phyloP scores from a whole-genome alignment of 768 basidiomycete species.

The Inosperma sp. region DNA sequence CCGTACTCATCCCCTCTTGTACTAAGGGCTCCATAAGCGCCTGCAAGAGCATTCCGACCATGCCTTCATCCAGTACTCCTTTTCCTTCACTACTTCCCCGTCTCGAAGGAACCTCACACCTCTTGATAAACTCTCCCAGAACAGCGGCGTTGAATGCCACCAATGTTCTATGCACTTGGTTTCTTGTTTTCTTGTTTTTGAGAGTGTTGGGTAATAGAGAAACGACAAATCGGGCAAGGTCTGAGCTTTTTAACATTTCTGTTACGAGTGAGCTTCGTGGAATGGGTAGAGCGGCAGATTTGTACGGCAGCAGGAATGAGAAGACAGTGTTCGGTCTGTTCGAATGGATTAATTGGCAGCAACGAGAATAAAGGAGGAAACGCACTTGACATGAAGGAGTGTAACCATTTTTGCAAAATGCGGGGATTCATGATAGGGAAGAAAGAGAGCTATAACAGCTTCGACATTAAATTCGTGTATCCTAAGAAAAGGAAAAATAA shows the following conservation, averaged over 20 bases:
- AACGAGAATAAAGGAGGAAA: constrained; percentile 6
- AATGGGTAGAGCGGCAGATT: constrained; percentile 72
- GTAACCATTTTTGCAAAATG: constrained; percentile 93
- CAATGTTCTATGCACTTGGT: constrained; percentile 59
- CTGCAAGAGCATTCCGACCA: constrained; percentile 60
- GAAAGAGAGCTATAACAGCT: constrained; percentile 69
- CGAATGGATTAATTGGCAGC: neutral
- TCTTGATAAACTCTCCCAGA: constrained; percentile 73
- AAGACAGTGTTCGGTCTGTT: constrained; percentile 56
- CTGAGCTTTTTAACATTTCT: constrained; percentile 68
- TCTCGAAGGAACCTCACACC: too few relatives aligned
- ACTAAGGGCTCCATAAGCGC: constrained; percentile 58
- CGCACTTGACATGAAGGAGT: constrained; percentile 74
- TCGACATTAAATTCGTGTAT: constrained; percentile 92
- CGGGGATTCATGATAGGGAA: constrained; percentile 92
- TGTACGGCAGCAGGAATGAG: constrained; percentile 69
- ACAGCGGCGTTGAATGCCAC: constrained; percentile 79
- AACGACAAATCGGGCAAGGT: constrained; percentile 68
- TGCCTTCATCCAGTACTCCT: constrained; percentile 61
- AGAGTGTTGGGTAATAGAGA: constrained; percentile 58
- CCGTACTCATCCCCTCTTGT: constrained; percentile 33
- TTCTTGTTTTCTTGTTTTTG: too few relatives aligned
- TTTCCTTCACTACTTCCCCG: too few relatives aligned
- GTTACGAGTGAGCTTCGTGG: constrained; percentile 67
- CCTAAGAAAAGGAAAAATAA: constrained; percentile 37